Conservation (phyloP, 768 basidiomycete species). For the Hygrocybe punicea region DNA sequence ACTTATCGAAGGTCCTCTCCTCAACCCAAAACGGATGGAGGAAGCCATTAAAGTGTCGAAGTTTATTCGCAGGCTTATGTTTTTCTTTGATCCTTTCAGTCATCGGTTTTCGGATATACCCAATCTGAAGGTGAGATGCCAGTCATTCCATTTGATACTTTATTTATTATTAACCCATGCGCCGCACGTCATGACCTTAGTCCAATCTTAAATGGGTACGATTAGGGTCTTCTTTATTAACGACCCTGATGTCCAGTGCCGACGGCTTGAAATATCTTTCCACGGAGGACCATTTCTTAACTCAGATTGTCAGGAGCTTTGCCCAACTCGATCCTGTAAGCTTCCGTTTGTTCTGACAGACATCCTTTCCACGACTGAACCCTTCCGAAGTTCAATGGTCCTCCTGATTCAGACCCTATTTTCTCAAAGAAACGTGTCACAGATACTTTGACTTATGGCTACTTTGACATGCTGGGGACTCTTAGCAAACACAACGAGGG, state of each 20-base stretch:
- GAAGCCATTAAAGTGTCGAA: conserved; percentile 89
- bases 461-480: conserved; percentile 92
- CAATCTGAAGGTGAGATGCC: conserved; percentile 53
- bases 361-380: neutral
- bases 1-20: conserved; percentile 85
- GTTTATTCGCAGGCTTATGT: conserved; percentile 86
- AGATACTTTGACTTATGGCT: conserved; percentile 83
- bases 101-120: conserved; percentile 84
- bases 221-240: conserved; percentile 77
- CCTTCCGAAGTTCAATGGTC: conserved; percentile 58
- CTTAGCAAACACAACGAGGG: conserved; percentile 88
- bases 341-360: conserved; percentile 1
- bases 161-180: neutral
- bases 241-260: conserved; percentile 74
- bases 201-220: conserved; percentile 79
- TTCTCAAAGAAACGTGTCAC: conserved; percentile 82
- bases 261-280: conserved; percentile 82
- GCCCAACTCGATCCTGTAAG: conserved; percentile 89
- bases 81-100: conserved; percentile 89
- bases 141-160: neutral
- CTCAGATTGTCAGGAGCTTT: conserved; percentile 82
- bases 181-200: conserved; percentile 37
- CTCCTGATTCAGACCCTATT: conserved; percentile 70
- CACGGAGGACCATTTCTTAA: conserved; percentile 79
- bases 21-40: conserved; percentile 89